A percentile compares a stretch with the other conserved stretches of the same genome.
Evolutionary conservation across 306 rosid genomes (phyloP).

Genomic region (Vigna unguiculata): DNA sequence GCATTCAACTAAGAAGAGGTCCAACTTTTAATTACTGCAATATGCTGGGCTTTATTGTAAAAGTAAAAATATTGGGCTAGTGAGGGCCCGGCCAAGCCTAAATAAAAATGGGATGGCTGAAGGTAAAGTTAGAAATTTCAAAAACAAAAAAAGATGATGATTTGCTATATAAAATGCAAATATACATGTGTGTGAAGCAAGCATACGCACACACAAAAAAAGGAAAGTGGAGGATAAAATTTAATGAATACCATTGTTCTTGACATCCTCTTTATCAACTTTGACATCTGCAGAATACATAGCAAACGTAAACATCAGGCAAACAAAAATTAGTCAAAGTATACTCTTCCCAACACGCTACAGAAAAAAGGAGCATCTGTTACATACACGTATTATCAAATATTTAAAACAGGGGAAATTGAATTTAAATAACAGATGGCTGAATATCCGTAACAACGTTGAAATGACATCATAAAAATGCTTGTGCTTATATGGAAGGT

Average conservation of each 20-base stretch:
- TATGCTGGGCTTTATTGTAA: slow-evolving; percentile 5
- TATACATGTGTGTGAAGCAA: not conserved
- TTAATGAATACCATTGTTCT: slow-evolving; percentile 63
- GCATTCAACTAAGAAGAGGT: slow-evolving; percentile 27
- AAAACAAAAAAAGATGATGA: not conserved
- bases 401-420: slow-evolving; percentile 26
- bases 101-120: slow-evolving; percentile 16
- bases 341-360: slow-evolving; percentile 33
- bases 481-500: not conserved
- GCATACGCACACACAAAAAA: not conserved
- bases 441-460: slow-evolving; percentile 22
- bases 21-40: slow-evolving; percentile 24
- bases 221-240: slow-evolving; percentile 37
- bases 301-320: slow-evolving; percentile 39
- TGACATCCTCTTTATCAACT: slow-evolving; percentile 77
- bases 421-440: slow-evolving; percentile 22
- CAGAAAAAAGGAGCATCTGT: slow-evolving; percentile 9
- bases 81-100: not conserved
- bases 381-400: not conserved
- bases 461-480: slow-evolving; percentile 11
- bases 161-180: not conserved
- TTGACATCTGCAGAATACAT: slow-evolving; percentile 67
- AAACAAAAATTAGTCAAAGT: slow-evolving; percentile 24
- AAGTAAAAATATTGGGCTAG: not conserved
- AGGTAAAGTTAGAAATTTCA: slow-evolving; percentile 5